These are phyloP conservation scores for Phialophora tarda DNA, from an alignment of 2,329 filamentous ascomycete species.

Conservation along the genomic window DNA sequence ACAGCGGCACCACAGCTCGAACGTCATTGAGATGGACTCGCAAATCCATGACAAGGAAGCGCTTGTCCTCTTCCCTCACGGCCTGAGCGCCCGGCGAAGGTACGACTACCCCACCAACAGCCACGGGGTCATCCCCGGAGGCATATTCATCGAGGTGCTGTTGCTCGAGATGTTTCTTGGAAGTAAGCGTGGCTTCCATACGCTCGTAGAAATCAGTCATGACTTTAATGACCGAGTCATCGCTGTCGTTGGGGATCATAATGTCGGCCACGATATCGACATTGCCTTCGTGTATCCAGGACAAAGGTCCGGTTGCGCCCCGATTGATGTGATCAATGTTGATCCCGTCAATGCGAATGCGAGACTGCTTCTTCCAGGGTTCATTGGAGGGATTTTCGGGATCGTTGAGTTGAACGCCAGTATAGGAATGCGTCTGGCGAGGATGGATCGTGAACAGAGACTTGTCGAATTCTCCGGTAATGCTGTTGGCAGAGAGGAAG, in stretches of 20 bases:
- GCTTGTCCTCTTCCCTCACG: conserved; percentile 62
- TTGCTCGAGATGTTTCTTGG: conserved; percentile 33
- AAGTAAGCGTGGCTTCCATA: conserved; percentile 69
- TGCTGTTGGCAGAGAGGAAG: conserved; percentile 91
- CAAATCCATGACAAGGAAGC: conserved; percentile 91
- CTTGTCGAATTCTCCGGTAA: conserved; percentile 93
- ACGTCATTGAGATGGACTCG: conserved; percentile 96
- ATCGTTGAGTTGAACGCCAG: conserved; percentile 65
- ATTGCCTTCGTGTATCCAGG: conserved; percentile 96
- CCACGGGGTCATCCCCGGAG: conserved; percentile 1
- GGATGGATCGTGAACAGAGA: conserved; percentile 98
- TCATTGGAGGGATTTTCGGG: conserved; percentile 56
- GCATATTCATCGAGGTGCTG: conserved; percentile 14
- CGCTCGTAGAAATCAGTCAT: conserved; percentile 98
- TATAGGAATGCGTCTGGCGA: conserved; percentile 81
- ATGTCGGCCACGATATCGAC: conserved; percentile 96
- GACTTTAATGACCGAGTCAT: conserved; percentile 89
- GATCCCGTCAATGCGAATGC: conserved; percentile 87
- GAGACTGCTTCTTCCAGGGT: conserved; percentile 94
- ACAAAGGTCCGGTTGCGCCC: conserved; percentile 90
- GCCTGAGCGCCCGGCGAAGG: conserved; percentile 16
- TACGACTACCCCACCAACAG: conserved; percentile 31
- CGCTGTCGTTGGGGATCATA: conserved; percentile 86
- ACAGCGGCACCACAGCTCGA: conserved; percentile 87
- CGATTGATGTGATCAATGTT: conserved; percentile 96